Evolutionary conservation across 2,329 filamentous ascomycete genomes (phyloP), one percentile per base, ranked within the genome.

Genomic region (Sarocladium kiliense): DNA sequence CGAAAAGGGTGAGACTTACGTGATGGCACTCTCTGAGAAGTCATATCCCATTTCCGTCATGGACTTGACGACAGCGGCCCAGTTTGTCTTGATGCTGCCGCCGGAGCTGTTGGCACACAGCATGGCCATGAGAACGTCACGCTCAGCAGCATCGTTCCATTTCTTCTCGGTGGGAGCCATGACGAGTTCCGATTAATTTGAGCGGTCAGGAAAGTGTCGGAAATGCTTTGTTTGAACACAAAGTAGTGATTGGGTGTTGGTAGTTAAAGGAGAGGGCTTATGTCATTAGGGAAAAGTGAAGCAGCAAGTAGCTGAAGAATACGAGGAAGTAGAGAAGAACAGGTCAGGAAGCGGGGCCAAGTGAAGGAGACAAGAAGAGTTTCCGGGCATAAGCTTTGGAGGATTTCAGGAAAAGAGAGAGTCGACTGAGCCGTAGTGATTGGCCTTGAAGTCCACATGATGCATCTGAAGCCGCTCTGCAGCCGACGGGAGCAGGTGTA

Each of bases 11-110:
- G 5, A 41, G 12, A 65, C 71, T 37, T 61, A 74, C 72, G 62
- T 66, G 36, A 74, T 66, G 32, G 72, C 72, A n/a, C 71, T 69
- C 32, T 69, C 67, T 55, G 67, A 69, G 30, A 74, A 74, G 9
- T 55, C 32, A 23, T 73, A 68, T 10, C 70, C 71, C 16, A 69
- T 62, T 2, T 55, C 21, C 2, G 50, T 56, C 71, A 74, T 73
- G 34, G 68, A 58, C 7, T 54, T 51, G 53, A 65, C 62, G 3
- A 71, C 61, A 25, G 59, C 62, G 45, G 61, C 54, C 71, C 71
- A 74, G 60, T 73, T 69, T 57, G 64, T 63, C 19, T 61, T 62
- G 19, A 59, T 45, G 12, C 62, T 63, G 18, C 65, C 61, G 16
- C 58, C 58, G 19, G 50, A 21, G 0, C 66, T 65, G 36, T 62